Base-by-base conservation (phyloP, 345 rosid genomes). In the Bruguiera sexangula region DNA sequence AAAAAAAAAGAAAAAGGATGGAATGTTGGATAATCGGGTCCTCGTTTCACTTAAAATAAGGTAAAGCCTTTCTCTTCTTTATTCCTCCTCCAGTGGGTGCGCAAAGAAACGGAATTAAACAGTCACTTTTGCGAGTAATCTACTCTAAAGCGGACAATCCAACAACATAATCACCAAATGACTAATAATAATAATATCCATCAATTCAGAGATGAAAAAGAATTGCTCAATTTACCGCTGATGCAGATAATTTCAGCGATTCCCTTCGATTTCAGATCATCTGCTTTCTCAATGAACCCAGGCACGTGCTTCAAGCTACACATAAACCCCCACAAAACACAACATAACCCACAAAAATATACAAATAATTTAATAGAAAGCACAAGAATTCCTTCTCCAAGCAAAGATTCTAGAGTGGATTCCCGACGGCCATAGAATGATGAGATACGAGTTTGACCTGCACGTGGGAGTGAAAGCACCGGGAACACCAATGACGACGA, bases 391-490 rank as follows among this genome's bases (percentile, higher is more conserved):
- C 4, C 59, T 21, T 54, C 8, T n/a, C 27, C 0, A 21, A 70
- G 51, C 9, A 22, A 11, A 6, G 9, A 21, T 16, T 26, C 39
- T 48, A 48, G 15, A 59, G 5, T 20, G 6, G 43, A 51, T 34
- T 3, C 5, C 6, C 37, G 37, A 34, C 37, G 37, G 37, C 9
- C 8, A 34, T 34, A 7, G 37, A 34, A 34, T 7, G 37, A 34
- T 34, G 37, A 34, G 10, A 7, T 8, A 34, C 10, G 37, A 34
- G 0, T 34, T 46, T 36, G 72, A 91, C 99, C 99, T 95, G 94
- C 99, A 95, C 60, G 99, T 95, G 27, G 99, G 98, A 26, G 99
- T 95, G 81, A 95, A 95, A 67, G 99, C 99, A 58, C 99, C 99
- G 76, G 99, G 99, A 52, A 95, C 99, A 31, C 96, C 99, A 60